Evolutionary conservation across 1,284 basidiomycete species (phyloP), one percentile per base, ranked within the genome.

Genomic region (Cutaneotrichosporon spelunceum): DNA sequence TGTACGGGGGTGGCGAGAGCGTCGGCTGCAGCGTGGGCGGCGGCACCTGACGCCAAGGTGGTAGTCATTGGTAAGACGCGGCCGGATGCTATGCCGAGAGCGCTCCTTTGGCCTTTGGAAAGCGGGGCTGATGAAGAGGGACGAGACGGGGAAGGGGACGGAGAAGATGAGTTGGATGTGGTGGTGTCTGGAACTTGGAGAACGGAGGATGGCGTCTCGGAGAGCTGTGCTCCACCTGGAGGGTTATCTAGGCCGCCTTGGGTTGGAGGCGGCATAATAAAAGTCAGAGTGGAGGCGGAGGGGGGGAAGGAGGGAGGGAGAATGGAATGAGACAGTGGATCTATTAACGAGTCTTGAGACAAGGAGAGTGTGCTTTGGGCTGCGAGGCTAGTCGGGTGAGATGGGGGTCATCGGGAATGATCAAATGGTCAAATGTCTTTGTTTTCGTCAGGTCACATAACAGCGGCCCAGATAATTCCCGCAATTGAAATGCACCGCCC

Each of bases 1-100:
- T 23, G 24, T 8, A 39, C 24, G 26, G 56, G 56, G n/a, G 56
- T 57, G 27, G 45, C 45, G 33, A 57, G 47, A 2, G 56, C 56
- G 33, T 57, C 56, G 7, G 56, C 56, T 1, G 56, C 56, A 3
- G 56, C 56, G 27, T 10, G 26, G 27, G 55, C 55, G 2, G 16
- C 48, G 1, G 48, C 26, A 14, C 48, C 27, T 6, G 48, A 50
- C 14, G 48, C 26, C 27, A 27, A 50, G 9, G 27, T 50, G 27
- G 48, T 30, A 23, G 50, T 21, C 52, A 53, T 53, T 34, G 52
- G 52, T 6, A 11, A 19, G 11, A 50, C 19, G 19, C 48, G 48
- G 30, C 45, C 14, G 4, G 49, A 29, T 7, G 49, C 49, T 27
- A 55, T 45, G 9, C 53, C 53, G 7, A 55, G 39, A 9, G 39